phyloP scores from a whole-genome alignment of 2,329 filamentous ascomycete genomes.

The Pseudogymnoascus sp. region DNA sequence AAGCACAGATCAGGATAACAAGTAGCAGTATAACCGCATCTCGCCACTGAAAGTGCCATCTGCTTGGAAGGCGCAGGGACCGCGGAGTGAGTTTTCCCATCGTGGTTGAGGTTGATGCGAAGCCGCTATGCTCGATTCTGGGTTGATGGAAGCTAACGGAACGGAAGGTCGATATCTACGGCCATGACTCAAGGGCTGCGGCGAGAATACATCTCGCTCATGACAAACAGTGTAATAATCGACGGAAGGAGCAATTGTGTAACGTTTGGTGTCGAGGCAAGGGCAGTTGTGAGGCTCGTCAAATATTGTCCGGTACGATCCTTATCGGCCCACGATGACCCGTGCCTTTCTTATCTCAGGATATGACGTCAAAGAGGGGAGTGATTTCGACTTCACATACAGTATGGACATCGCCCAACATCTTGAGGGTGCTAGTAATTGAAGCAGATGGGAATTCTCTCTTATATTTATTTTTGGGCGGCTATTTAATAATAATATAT shows the following conservation, averaged over 20 bases:
- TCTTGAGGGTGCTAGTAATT: not conserved
- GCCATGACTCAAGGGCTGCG: not conserved
- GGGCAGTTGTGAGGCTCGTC: not conserved
- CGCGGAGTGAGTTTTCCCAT: not conserved
- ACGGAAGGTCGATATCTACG: not conserved
- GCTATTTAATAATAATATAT: not conserved
- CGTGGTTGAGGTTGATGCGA: not conserved
- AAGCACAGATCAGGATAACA: not conserved
- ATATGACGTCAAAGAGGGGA: not conserved
- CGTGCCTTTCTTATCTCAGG: not conserved
- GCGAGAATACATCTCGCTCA: not conserved
- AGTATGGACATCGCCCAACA: no score
- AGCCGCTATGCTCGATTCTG: not conserved
- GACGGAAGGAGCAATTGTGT: conserved; percentile 3
- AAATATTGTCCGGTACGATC: not conserved
- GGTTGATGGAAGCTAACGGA: not conserved
- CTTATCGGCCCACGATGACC: not conserved
- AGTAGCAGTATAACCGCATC: not conserved
- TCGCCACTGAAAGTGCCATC: not conserved
- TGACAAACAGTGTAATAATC: not conserved
- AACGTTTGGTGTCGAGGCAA: not conserved
- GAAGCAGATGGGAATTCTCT: not conserved
- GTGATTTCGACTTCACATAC: conserved; percentile 1
- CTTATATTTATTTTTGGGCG: not conserved
- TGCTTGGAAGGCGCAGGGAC: not conserved